Base-by-base conservation (phyloP, 805 yeast genomes). In the Hanseniaspora hatyaiensis region DNA sequence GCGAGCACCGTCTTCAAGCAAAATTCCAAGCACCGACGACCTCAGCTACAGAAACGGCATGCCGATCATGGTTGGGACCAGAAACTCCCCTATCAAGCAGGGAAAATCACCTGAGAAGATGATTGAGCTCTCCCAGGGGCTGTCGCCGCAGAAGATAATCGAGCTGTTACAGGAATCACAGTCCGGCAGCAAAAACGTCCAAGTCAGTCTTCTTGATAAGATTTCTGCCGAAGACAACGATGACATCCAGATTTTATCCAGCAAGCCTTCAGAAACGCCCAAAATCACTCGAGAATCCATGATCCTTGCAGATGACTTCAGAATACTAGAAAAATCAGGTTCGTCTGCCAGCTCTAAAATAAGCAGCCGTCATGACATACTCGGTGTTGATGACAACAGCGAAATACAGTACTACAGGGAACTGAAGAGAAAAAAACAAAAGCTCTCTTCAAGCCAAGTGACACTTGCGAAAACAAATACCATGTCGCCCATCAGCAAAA, bases 101-200 rank as follows among this genome's bases (percentile, higher is more conserved):
- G 49, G 49, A 5, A 45, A 45, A 45, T 34, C 49, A 8, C 49
- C 49, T 20, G 49, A 45, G 22, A 45, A 45, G 22, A 22, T 45
- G 24, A 45, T 45, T 23, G 49, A 45, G 18, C n/a, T 37, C n/a
- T 23, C 42, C 3, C 40, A 37, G 16, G 40, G 40, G 16, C 9
- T 37, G 3, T 37, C 40, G 5, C 40, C 40, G 5, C 13, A 37
- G 16, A 37, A 37, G 13, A 24, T 37, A 15, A 22, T 16, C 12
- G 40, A 37, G 6, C 24, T 37, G 9, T 11, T 23, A 8, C 30
- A 26, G 2, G 40, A 37, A 24, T 26, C 40, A 4, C 31, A 37
- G 19, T 12, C 23, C 9, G 22, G 4, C 11, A 13, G 26, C n/a
- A 37, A 16, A 11, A 37, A 22, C 11, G 24, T 37, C 3, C 18